Evolutionary conservation across 768 basidiomycete genomes (phyloP), one percentile per base, ranked within the genome.

Genomic region (Auricularia sp.): DNA sequence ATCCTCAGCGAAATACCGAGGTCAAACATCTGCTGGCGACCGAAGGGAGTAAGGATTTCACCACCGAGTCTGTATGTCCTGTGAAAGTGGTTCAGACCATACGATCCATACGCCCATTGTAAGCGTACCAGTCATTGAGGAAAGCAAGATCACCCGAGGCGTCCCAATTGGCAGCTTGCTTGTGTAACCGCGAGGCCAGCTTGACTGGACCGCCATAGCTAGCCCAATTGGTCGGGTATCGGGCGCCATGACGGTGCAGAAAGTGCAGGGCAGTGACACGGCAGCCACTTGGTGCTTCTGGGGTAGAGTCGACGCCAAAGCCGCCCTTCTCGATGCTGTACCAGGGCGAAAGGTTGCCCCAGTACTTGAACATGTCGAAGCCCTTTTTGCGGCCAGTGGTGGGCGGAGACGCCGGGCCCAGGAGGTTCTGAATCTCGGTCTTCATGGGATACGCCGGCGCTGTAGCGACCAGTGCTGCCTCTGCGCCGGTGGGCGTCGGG

Each of bases 21-120:
- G 62, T 76, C 73, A 71, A 76, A 80, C 3, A 78, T 70, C 65
- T 79, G 76, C 54, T 71, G 68, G 16, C 78, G 66, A 1, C 77
- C 76, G 62, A 79, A 78, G 1, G 77, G 77, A 5, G 78, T 77
- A 14, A 79, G 67, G 14, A 77, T 66, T 65, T 97, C 94, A 77
- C 88, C 87, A 14, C 94, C 95, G 2, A 98, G 83, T 69, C 90
- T 90, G 75, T 93, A 95, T 4, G 88, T 86, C 94, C 91, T 92
- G 67, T 13, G 63, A 34, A 44, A 54, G 14, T 37, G 8, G 16
- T 39, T 47, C 34, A 59, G 24, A 34, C 3, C 42, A 64, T 3
- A 61, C 6, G 16, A 7, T 35, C 54, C 11, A 8, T 14, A 54
- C 8, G 45, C 16, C n/a, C 62, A 45, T 34, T 37, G 54, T 14